Evolutionary conservation across 176 grass and related monocot genomes (phyloP), one percentile per base, ranked within the genome.

Genomic region (Paspalum vaginatum): DNA sequence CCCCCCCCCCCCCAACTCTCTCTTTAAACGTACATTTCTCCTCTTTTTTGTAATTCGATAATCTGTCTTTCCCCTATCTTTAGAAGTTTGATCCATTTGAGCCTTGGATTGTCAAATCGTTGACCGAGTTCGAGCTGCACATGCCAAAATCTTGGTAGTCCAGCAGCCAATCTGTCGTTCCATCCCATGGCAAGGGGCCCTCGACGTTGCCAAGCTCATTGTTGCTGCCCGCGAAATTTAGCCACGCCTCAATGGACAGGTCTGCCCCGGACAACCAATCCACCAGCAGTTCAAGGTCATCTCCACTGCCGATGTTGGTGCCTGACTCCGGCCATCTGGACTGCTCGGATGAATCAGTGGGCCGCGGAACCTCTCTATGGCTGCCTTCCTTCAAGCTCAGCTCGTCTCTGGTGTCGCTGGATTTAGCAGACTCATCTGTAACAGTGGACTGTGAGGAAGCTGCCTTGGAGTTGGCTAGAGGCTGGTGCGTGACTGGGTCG

Each of bases 161-260:
- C 65, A 93, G 84, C 74, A 97, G 80, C 94, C 94, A 97, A 21
- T 97, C 91, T 26, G 59, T 84, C 43, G 85, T 24, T 78, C 79
- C 85, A 9, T 87, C 79, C 48, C 64, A 83, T 16, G 58, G 48
- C 18, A 71, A 78, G 0, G 58, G 66, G 7, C 15, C 57, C 11
- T 52, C 11, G 10, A 65, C 22, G 40, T 75, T 48, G 81, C 70
- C 69, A 1, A 77, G 66, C 16, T 77, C 39, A 18, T 57, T 20
- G 7, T 76, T 82, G 24, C 46, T 25, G 32, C 62, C 58, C 0
- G 51, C 22, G 66, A 78, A 86, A 68, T 75, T n/a, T 4, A 85
- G 55, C 92, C 89, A 95, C 5, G 84, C 87, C 9, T 89, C 89
- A 21, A 82, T 8, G 1, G 73, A 81, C 57, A 91, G 82, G 40